Conservation (phyloP, 495 filamentous ascomycete genomes). For the Talaromyces stipitatus region DNA sequence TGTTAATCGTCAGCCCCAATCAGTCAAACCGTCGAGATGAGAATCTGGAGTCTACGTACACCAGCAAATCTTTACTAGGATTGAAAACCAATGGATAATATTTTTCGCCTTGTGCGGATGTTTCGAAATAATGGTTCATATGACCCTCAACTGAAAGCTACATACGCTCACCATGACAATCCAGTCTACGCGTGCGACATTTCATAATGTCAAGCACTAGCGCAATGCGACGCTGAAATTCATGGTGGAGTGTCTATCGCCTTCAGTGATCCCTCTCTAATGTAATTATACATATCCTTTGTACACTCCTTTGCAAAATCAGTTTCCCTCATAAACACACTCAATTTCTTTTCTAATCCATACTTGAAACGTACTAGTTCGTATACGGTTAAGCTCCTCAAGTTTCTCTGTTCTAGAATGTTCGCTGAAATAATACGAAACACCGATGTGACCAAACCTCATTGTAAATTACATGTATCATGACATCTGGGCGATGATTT, state of each 20-base stretch:
- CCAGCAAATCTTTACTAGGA: background rate
- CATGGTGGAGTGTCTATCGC: background rate
- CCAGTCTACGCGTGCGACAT: background rate
- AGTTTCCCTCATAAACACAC: too few species aligned
- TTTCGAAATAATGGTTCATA: background rate
- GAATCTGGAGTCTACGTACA: background rate
- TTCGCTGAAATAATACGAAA: too few species aligned
- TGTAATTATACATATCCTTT: too few species aligned
- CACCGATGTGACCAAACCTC: too few species aligned
- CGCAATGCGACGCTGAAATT: background rate
- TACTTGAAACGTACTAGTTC: too few species aligned
- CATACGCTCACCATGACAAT: background rate
- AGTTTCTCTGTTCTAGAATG: too few species aligned
- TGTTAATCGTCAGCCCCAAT: background rate
- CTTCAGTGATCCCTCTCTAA: background rate
- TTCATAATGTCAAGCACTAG: background rate
- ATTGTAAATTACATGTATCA: too few species aligned
- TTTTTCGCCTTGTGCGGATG: background rate
- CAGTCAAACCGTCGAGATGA: background rate
- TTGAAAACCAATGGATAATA: background rate
- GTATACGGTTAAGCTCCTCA: background rate
- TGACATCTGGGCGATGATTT: too few species aligned
- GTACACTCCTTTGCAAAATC: too few species aligned
- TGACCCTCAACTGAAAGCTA: background rate
- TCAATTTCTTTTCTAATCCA: too few species aligned